Evolutionary conservation across 441 rosid species (phyloP).

Genomic region (Adansonia grandidieri): DNA sequence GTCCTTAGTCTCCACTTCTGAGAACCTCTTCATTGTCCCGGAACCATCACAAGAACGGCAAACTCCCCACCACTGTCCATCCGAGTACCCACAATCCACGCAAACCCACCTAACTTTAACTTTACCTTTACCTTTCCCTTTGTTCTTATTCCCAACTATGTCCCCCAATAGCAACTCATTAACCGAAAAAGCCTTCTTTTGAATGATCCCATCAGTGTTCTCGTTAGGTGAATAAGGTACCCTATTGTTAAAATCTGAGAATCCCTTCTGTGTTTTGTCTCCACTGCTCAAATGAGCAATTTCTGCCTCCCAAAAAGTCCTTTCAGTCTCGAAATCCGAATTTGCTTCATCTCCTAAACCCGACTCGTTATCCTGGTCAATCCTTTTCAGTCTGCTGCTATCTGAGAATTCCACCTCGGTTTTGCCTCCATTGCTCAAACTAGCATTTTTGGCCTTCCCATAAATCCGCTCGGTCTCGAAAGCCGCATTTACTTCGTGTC

Average conservation of each 20-base stretch:
- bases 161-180: constrained; percentile 31
- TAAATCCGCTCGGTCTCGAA: constrained; percentile 24
- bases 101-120: constrained; percentile 62
- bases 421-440: constrained; percentile 22
- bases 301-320: constrained; percentile 21
- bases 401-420: neutral
- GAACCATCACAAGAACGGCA: constrained; percentile 55
- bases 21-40: constrained; percentile 64
- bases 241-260: constrained; percentile 23
- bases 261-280: neutral
- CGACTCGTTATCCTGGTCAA: neutral
- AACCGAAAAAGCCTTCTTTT: constrained; percentile 29
- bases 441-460: constrained; percentile 25
- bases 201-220: constrained; percentile 22
- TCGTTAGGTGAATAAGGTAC: constrained; percentile 30
- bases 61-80: constrained; percentile 86
- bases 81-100: constrained; percentile 57
- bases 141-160: constrained; percentile 50
- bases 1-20: constrained; percentile 38
- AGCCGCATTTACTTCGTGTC: constrained; percentile 6
- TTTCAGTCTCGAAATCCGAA: constrained; percentile 27
- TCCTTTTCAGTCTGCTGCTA: constrained; percentile 1
- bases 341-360: neutral
- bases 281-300: constrained; percentile 25
- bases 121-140: constrained; percentile 42